These are phyloP conservation scores for Sextonia rubra DNA, from an alignment of 164 flowering plant genomes.

Conservation along the genomic window DNA sequence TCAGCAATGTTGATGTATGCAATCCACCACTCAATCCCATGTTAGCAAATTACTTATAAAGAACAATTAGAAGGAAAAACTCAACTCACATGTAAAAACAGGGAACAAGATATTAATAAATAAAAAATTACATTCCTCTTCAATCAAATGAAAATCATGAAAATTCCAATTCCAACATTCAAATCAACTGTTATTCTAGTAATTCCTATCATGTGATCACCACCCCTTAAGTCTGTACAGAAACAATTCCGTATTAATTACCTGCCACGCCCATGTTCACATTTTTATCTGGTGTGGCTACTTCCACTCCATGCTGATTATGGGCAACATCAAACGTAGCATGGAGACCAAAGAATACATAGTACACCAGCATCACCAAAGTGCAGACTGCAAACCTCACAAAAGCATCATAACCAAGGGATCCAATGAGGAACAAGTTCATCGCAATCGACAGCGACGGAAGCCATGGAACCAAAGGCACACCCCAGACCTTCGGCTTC, in stretches of 20 bases:
- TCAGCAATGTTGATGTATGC: too few species aligned
- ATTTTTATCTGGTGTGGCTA: neutral
- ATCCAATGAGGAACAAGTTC: constrained; percentile 77
- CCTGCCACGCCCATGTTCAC: neutral
- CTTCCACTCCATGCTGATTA: constrained; percentile 18
- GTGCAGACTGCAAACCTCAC: constrained; percentile 67
- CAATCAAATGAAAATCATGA: too few species aligned
- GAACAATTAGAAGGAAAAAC: too few species aligned
- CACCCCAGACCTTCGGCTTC: constrained; percentile 67
- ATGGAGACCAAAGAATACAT: constrained; percentile 67
- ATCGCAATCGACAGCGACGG: constrained; percentile 74
- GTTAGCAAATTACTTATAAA: too few species aligned
- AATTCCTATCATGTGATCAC: too few species aligned
- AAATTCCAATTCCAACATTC: too few species aligned
- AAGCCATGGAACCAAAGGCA: constrained; percentile 81
- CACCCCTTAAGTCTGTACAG: neutral
- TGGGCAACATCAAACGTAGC: constrained; percentile 81
- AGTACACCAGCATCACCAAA: constrained; percentile 62
- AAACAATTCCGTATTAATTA: neutral
- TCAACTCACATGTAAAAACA: too few species aligned
- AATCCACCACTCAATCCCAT: too few species aligned
- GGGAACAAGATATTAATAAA: too few species aligned
- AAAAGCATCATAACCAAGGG: constrained; percentile 57
- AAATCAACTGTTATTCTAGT: too few species aligned
- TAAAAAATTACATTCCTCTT: too few species aligned